A percentile compares a stretch with the other conserved stretches of the same genome.
phyloP scores from a whole-genome alignment of 116 monocot species.

The Papilionanthe hybrid region DNA sequence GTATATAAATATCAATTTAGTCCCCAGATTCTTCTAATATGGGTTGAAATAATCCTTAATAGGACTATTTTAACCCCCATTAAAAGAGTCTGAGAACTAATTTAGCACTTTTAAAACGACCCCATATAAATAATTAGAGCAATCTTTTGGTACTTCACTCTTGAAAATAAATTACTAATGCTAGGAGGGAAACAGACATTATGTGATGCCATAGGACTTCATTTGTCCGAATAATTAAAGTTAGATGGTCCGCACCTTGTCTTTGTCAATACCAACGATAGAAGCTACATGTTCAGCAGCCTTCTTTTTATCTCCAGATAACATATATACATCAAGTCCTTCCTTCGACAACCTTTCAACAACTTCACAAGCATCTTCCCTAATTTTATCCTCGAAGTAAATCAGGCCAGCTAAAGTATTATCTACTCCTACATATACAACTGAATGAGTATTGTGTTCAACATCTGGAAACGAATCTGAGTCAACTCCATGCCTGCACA shows the following conservation, averaged over 20 bases:
- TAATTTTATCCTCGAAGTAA: slow-evolving; percentile 89
- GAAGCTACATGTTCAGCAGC: slow-evolving; percentile 86
- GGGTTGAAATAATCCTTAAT: too few species aligned
- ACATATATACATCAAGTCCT: slow-evolving; percentile 76
- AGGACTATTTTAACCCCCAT: too few species aligned
- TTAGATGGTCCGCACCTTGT: slow-evolving; percentile 51
- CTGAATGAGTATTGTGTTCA: slow-evolving; percentile 57
- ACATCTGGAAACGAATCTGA: slow-evolving; percentile 43
- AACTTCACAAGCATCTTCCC: slow-evolving; percentile 81
- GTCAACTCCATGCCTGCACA: slow-evolving; percentile 77
- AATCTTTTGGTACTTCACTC: too few species aligned
- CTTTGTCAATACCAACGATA: slow-evolving; percentile 71
- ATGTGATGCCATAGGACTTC: background rate
- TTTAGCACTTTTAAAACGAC: too few species aligned
- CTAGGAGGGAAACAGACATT: background rate
- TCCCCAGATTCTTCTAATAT: too few species aligned
- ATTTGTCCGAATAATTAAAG: background rate
- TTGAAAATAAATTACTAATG: background rate
- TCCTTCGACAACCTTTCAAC: slow-evolving; percentile 63
- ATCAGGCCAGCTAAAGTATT: slow-evolving; percentile 66
- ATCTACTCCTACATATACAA: slow-evolving; percentile 92
- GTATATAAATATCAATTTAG: too few species aligned
- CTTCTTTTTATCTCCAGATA: slow-evolving; percentile 88
- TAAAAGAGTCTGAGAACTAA: too few species aligned
- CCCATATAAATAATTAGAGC: too few species aligned